Evolutionary conservation across 768 basidiomycete species (phyloP).

Genomic region (Daedaleopsis nitida): DNA sequence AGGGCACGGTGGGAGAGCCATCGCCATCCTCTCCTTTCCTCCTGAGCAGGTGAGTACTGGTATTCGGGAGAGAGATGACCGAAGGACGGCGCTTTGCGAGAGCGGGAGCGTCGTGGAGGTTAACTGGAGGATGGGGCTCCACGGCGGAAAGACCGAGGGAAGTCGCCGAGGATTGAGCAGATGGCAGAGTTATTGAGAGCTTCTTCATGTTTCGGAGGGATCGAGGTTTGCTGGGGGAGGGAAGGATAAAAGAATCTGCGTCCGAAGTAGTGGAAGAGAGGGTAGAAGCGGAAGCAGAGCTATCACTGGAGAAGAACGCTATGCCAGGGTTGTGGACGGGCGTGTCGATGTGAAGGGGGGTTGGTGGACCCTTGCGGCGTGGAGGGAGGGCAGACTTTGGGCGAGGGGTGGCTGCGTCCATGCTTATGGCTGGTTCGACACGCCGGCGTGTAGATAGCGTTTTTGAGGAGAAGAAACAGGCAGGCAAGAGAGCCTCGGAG

Average conservation of each 20-base stretch:
- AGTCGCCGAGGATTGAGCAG: slow-evolving; percentile 57
- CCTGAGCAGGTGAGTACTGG: slow-evolving; percentile 55
- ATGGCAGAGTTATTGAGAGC: slow-evolving; percentile 68
- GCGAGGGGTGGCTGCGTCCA: slow-evolving; percentile 37
- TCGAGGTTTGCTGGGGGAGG: slow-evolving; percentile 42
- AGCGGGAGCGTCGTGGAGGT: slow-evolving; percentile 28
- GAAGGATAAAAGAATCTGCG: slow-evolving; percentile 49
- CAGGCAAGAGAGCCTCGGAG: slow-evolving; percentile 1
- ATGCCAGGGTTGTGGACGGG: slow-evolving; percentile 50
- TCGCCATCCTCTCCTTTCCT: slow-evolving; percentile 62
- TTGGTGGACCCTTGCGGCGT: slow-evolving; percentile 54
- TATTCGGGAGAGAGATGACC: slow-evolving; percentile 66
- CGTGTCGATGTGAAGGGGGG: slow-evolving; percentile 61
- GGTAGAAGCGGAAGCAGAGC: slow-evolving; percentile 47
- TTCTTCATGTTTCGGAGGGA: slow-evolving; percentile 74
- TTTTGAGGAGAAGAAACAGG: slow-evolving; percentile 10
- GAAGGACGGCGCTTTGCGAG: slow-evolving; percentile 60
- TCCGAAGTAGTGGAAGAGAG: slow-evolving; percentile 57
- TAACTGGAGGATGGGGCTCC: slow-evolving; percentile 29
- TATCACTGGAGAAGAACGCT: slow-evolving; percentile 48
- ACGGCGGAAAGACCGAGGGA: slow-evolving; percentile 46
- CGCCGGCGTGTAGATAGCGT: slow-evolving; percentile 45
- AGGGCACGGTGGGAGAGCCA: slow-evolving; percentile 62
- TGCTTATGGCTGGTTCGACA: slow-evolving; percentile 35
- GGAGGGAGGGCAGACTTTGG: slow-evolving; percentile 33